A percentile compares a stretch with the other conserved stretches of the same genome.
These are phyloP conservation scores for Musa beccarii DNA, from an alignment of 176 grass and related monocot species.

Conservation along the genomic window DNA sequence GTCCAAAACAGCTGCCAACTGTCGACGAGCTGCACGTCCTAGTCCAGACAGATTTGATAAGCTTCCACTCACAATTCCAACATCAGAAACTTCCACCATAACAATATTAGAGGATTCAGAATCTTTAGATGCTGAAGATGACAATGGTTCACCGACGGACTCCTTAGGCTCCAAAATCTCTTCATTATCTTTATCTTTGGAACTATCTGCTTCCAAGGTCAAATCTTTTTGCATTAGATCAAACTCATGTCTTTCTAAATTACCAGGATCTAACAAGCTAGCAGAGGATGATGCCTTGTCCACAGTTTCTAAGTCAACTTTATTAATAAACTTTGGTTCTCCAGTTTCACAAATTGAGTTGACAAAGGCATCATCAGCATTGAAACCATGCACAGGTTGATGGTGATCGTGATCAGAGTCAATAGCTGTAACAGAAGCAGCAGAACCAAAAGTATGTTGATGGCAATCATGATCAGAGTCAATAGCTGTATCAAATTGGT, in stretches of 20 bases:
- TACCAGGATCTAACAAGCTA: constrained; percentile 28
- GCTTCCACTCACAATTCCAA: constrained; percentile 53
- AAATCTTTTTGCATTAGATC: constrained; percentile 43
- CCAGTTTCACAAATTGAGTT: constrained; percentile 34
- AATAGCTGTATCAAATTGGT: constrained; percentile 39
- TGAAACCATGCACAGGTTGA: constrained; percentile 37
- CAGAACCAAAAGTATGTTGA: constrained; percentile 36
- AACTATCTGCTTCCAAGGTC: constrained; percentile 38
- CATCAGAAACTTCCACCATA: constrained; percentile 48
- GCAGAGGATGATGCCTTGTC: constrained; percentile 23
- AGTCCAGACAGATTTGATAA: constrained; percentile 79
- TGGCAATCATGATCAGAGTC: constrained; percentile 53
- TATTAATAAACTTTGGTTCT: constrained; percentile 52
- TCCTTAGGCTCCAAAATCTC: constrained; percentile 37
- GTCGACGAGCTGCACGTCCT: constrained; percentile 78
- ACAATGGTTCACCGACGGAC: constrained; percentile 16
- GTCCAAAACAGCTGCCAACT: constrained; percentile 69
- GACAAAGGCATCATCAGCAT: constrained; percentile 29
- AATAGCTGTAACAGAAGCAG: constrained; percentile 30
- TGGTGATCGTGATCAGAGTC: constrained; percentile 31
- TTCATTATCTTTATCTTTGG: constrained; percentile 33
- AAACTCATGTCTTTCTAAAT: constrained; percentile 21
- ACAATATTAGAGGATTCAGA: constrained; percentile 50
- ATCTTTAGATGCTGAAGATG: constrained; percentile 29
- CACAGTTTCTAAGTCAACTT: constrained; percentile 38